Conservation (phyloP, 2,329 filamentous ascomycete species). For the Scytalidium sp. region DNA sequence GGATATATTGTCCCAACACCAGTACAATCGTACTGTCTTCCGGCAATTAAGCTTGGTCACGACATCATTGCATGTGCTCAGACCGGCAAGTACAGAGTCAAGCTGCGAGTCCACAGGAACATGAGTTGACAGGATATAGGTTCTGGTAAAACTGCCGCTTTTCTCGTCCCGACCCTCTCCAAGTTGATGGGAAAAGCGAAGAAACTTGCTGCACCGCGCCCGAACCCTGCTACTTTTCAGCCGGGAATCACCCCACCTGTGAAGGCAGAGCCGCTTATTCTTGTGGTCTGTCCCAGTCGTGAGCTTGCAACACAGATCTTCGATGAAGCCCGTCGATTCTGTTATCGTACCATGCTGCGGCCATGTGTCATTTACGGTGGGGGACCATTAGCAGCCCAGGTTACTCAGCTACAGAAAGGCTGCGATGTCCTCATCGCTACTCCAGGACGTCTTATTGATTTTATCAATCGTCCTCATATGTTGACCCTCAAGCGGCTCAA, state of each 20-base stretch:
- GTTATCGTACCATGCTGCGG: conserved; percentile 91
- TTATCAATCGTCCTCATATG: conserved; percentile 69
- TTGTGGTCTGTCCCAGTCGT: conserved; percentile 82
- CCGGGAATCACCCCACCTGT: conserved; percentile 44
- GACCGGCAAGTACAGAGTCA: conserved; percentile 64
- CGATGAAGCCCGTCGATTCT: conserved; percentile 87
- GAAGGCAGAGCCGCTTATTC: conserved; percentile 80
- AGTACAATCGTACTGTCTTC: conserved; percentile 82
- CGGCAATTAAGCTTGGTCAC: conserved; percentile 70
- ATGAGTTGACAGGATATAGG: conserved; percentile 48
- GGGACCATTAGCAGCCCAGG: conserved; percentile 66
- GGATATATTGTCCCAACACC: conserved; percentile 75
- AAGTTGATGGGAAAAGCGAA: conserved; percentile 95
- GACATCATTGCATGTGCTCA: conserved; percentile 90
- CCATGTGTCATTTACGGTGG: conserved; percentile 90
- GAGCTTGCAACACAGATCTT: conserved; percentile 95
- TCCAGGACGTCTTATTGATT: conserved; percentile 80
- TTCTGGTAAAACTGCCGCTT: conserved; percentile 94
- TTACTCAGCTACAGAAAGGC: conserved; percentile 71
- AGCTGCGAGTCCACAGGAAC: conserved; percentile 2
- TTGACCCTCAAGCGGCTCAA: conserved; percentile 74
- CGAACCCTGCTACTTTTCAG: conserved; percentile 57
- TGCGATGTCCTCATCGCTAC: conserved; percentile 89
- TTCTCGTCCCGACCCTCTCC: conserved; percentile 83
- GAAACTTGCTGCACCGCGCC: conserved; percentile 76